Percentiles rank a stretch among this genome's conserved stretches.
Conservation (phyloP, 306 rosid species). For the Fragaria ananassa region DNA sequence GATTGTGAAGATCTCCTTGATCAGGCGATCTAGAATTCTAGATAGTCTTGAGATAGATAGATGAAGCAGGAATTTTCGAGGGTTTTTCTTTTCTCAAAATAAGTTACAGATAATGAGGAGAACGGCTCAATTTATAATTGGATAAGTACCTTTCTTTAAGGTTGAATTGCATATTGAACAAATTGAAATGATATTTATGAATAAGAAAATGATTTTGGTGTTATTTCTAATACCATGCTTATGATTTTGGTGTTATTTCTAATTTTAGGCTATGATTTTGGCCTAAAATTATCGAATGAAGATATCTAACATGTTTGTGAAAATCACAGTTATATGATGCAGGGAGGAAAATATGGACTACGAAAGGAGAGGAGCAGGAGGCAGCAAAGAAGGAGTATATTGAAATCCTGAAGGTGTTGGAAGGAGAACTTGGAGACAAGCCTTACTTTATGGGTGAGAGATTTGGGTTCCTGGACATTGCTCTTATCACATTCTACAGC, state of each 20-base stretch:
- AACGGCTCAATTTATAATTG: not conserved
- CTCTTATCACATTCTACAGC: slow-evolving; percentile 23
- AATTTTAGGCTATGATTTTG: no score
- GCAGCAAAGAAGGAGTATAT: slow-evolving; percentile 21
- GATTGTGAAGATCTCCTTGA: not conserved
- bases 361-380: slow-evolving; percentile 26
- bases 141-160: not conserved
- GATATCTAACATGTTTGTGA: not conserved
- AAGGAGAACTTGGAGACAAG: slow-evolving; percentile 36
- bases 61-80: not conserved
- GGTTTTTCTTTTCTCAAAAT: no score
- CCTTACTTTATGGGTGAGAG: slow-evolving; percentile 23
- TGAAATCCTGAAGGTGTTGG: slow-evolving; percentile 16
- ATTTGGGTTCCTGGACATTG: slow-evolving; percentile 33
- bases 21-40: not conserved
- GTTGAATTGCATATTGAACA: not conserved
- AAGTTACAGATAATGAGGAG: not conserved
- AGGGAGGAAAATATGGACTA: slow-evolving; percentile 17
- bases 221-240: not conserved
- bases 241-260: not conserved
- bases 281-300: not conserved
- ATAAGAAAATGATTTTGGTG: not conserved
- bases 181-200: not conserved
- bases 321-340: not conserved
- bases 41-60: not conserved